A percentile compares a stretch with the other conserved stretches of the same genome.
These are phyloP conservation scores for Neoboletus subvelutipes DNA, from an alignment of 768 basidiomycete genomes.

Conservation along the genomic window DNA sequence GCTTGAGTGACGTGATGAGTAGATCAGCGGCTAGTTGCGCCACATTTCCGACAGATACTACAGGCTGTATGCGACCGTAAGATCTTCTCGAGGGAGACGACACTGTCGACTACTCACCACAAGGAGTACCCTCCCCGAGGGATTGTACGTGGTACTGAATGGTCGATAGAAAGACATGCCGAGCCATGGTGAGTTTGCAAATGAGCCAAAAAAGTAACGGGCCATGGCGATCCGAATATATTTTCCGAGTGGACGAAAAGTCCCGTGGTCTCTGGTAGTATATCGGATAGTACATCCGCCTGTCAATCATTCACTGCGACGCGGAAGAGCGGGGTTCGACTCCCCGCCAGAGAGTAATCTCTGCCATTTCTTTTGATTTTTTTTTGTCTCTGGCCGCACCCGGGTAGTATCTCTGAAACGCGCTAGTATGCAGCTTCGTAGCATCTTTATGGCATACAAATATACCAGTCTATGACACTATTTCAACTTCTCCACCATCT, in stretches of 20 bases:
- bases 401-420: background rate
- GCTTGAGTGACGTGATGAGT: constrained; percentile 62
- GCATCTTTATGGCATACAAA: constrained; percentile 18
- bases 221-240: too few species aligned
- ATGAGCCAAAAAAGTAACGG: background rate
- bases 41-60: constrained; percentile 81
- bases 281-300: constrained; percentile 54
- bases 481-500: constrained; percentile 87
- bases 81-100: background rate
- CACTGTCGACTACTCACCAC: constrained; percentile 27
- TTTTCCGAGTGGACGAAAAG: fast-evolving
- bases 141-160: constrained; percentile 20
- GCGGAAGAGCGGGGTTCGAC: constrained; percentile 45
- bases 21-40: constrained; percentile 78
- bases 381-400: background rate
- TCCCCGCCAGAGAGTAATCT: constrained; percentile 42
- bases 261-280: constrained; percentile 40
- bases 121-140: constrained; percentile 30
- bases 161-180: constrained; percentile 35
- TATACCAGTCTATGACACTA: constrained; percentile 21
- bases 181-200: background rate
- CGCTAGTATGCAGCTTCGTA: background rate
- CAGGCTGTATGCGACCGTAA: constrained; percentile 43
- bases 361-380: background rate
- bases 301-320: constrained; percentile 32